Evolutionary conservation across 352 stramenopile genomes (phyloP), one percentile per base, ranked within the genome.

Genomic region (Globisporangium takayamanum): DNA sequence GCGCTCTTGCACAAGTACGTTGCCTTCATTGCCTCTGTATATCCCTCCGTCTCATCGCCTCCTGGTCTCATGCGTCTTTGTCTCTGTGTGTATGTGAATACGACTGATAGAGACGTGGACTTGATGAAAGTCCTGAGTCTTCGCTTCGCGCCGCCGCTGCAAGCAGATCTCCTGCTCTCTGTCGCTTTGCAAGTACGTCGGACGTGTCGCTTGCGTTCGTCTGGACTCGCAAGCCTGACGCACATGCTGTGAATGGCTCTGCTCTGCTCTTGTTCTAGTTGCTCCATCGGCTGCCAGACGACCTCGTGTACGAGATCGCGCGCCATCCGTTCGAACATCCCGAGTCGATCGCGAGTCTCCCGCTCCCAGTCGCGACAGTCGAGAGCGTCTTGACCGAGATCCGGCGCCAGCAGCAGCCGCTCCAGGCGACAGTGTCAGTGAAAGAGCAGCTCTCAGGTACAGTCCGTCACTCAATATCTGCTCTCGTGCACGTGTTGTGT

Each of bases 81-180:
- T 50, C 65, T 54, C 6, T 30, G 33, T 39, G 7, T 39, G 33
- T 2, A 5, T 36, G 30, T 36, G 30, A 36, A 5, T 36, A 10
- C 10, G 33, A 39, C 0, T 39, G 33, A 18, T 49, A 94, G 85
- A 49, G 82, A 93, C 26, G 89, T 89, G 76, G 81, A 92, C 59
- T 65, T 95, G 59, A 93, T 93, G 85, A 95, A 95, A 62, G 87
- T 94, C 18, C 67, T 96, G 16, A 95, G 89, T 48, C 79, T 89
- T 30, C 82, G 87, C 22, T 92, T 89, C 49, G 80, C 73, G 2
- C 88, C 87, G 41, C 78, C 81, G 36, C 63, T 97, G 5, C 75
- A 96, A 47, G 84, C 86, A 2, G 80, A 96, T 52, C 67, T 91
- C 5, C 78, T 97, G 12, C 78, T 97, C 45, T 93, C 87, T 2